These are phyloP conservation scores for Gastroboletus turbinatus DNA, from an alignment of 1,284 basidiomycete species.

Conservation along the genomic window DNA sequence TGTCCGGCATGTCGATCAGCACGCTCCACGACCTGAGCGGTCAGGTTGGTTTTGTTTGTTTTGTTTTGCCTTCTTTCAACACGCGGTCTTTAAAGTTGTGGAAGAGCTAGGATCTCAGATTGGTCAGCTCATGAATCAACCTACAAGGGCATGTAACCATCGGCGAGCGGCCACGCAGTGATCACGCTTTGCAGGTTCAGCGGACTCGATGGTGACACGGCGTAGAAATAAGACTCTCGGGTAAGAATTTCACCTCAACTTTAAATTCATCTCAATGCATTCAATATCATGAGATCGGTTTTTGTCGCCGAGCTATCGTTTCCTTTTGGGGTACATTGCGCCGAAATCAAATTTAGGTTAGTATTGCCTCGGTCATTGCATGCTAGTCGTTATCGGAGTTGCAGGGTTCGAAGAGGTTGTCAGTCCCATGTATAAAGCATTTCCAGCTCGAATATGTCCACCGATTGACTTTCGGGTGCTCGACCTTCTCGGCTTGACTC, in stretches of 20 bases:
- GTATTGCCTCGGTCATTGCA: constrained; percentile 36
- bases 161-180: constrained; percentile 29
- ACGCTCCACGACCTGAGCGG: constrained; percentile 24
- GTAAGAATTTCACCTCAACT: constrained; percentile 32
- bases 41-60: constrained; percentile 25
- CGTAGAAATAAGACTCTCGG: constrained; percentile 25
- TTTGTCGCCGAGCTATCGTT: constrained; percentile 26
- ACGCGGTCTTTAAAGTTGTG: constrained; percentile 31
- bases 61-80: constrained; percentile 14
- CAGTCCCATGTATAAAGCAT: constrained; percentile 35
- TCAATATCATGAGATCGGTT: constrained; percentile 28
- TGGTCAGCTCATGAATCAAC: constrained; percentile 29
- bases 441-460: constrained; percentile 27
- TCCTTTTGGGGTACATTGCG: constrained; percentile 29
- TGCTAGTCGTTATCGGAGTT: constrained; percentile 35
- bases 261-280: constrained; percentile 23
- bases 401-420: constrained; percentile 26
- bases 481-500: constrained; percentile 8
- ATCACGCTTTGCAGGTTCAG: constrained; percentile 26
- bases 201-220: constrained; percentile 31
- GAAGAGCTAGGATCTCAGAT: constrained; percentile 28
- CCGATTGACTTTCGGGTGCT: constrained; percentile 25
- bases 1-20: constrained; percentile 37
- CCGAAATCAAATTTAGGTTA: constrained; percentile 36
- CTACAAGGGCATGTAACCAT: constrained; percentile 27